phyloP scores from a whole-genome alignment of 2,329 filamentous ascomycete species.

The Diplodia corticola region DNA sequence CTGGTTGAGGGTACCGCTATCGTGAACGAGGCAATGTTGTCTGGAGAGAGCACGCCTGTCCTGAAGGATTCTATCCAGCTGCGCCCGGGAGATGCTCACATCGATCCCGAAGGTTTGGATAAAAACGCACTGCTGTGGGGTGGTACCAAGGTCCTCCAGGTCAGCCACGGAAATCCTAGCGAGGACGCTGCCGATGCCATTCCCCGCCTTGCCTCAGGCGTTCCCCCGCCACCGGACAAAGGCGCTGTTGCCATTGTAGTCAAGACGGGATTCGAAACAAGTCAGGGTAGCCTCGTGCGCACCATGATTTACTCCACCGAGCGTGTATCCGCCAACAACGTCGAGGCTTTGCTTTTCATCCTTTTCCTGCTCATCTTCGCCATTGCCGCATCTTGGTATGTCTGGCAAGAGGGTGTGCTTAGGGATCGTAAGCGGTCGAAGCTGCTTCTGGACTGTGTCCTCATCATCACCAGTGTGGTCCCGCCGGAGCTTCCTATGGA shows the following conservation, averaged over 20 bases:
- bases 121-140: slow-evolving; percentile 97
- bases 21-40: slow-evolving; percentile 99
- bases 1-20: slow-evolving; percentile 93
- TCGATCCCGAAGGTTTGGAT: slow-evolving; percentile 89
- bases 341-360: slow-evolving; percentile 95
- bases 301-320: slow-evolving; percentile 99
- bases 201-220: slow-evolving; percentile 70
- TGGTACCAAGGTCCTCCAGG: slow-evolving; percentile 94
- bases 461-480: slow-evolving; percentile 96
- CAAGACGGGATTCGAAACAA: slow-evolving; percentile 98
- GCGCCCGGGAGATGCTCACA: slow-evolving; percentile 73
- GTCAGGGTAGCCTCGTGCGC: slow-evolving; percentile 92
- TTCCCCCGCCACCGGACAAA: slow-evolving; percentile 84
- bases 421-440: slow-evolving; percentile 97
- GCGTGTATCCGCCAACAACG: slow-evolving; percentile 97
- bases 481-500: slow-evolving; percentile 99
- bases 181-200: slow-evolving; percentile 62
- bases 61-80: slow-evolving; percentile 95
- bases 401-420: slow-evolving; percentile 94
- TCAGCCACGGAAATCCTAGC: slow-evolving; percentile 81
- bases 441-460: slow-evolving; percentile 91
- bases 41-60: slow-evolving; percentile 93
- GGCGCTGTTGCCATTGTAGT: slow-evolving; percentile 91
- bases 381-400: slow-evolving; percentile 96
- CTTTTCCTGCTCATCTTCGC: slow-evolving; percentile 95